Percentiles rank a stretch among this genome's conserved stretches.
Evolutionary conservation across 1,284 basidiomycete species (phyloP).

Genomic region (Cutaneotrichosporon sp.): DNA sequence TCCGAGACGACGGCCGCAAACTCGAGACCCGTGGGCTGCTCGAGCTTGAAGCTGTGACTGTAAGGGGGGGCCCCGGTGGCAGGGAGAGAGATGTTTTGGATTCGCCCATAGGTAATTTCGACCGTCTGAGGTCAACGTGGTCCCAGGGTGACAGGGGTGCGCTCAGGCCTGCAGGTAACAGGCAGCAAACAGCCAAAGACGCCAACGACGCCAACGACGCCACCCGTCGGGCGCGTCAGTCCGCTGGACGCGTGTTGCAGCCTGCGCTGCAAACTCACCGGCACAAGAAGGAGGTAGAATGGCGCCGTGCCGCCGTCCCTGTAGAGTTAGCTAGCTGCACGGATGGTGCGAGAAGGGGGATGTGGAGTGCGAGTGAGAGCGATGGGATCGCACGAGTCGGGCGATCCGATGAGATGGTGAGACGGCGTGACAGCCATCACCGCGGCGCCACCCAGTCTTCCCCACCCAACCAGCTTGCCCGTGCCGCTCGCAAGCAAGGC

Average conservation of each 20-base stretch:
- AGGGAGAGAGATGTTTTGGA: slow-evolving; percentile 45
- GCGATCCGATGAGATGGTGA: too few relatives aligned
- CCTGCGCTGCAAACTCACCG: too few relatives aligned
- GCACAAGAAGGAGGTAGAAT: slow-evolving; percentile 40
- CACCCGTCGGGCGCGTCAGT: not conserved
- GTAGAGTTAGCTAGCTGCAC: slow-evolving; percentile 4
- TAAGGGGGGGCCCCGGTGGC: slow-evolving; percentile 22
- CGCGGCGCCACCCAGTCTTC: too few relatives aligned
- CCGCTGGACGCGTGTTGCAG: too few relatives aligned
- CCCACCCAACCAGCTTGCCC: too few relatives aligned
- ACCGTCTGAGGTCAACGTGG: slow-evolving; percentile 28
- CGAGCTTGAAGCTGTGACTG: slow-evolving; percentile 33
- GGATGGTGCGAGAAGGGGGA: not conserved
- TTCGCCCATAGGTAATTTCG: slow-evolving; percentile 27
- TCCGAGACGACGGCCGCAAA: slow-evolving; percentile 46
- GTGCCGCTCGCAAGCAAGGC: too few relatives aligned
- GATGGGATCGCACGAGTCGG: too few relatives aligned
- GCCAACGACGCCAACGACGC: too few relatives aligned
- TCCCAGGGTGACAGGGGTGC: not conserved
- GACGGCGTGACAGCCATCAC: too few relatives aligned
- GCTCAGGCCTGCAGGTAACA: not conserved
- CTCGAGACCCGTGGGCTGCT: slow-evolving; percentile 38
- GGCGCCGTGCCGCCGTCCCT: slow-evolving; percentile 45
- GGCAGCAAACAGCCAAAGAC: too few relatives aligned
- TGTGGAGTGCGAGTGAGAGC: not conserved